These are phyloP conservation scores for Penicillium glabrum DNA, from an alignment of 2,329 filamentous ascomycete genomes.

Conservation along the genomic window DNA sequence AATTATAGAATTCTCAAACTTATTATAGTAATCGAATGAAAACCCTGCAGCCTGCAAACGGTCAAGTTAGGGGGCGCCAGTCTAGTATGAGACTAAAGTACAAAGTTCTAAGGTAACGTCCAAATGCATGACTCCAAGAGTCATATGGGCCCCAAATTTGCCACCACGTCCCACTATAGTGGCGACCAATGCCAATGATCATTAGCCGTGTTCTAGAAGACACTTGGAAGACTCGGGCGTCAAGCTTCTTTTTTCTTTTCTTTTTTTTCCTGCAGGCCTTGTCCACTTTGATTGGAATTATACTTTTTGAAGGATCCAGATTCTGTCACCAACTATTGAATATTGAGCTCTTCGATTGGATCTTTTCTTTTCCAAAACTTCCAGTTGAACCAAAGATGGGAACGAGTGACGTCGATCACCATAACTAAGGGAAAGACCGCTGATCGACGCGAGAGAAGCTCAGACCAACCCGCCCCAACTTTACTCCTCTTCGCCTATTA, in stretches of 20 bases:
- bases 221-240: conserved; percentile 29
- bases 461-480: conserved; percentile 21
- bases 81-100: neutral
- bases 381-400: neutral
- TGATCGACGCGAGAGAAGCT: conserved; percentile 22
- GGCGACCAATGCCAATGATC: conserved; percentile 6
- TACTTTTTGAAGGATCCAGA: neutral
- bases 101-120: neutral
- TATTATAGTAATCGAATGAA: neutral
- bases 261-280: neutral
- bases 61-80: neutral
- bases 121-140: conserved; percentile 6
- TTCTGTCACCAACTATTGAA: neutral
- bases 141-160: conserved; percentile 2
- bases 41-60: neutral
- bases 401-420: conserved; percentile 22
- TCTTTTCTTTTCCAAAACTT: neutral
- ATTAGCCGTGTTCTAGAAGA: conserved; percentile 34
- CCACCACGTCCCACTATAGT: conserved; percentile 9
- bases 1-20: neutral
- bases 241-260: conserved; percentile 21
- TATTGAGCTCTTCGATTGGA: neutral
- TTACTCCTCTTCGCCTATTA: conserved; percentile 13
- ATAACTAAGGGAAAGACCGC: neutral
- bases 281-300: neutral